Conservation (phyloP, 352 stramenopile species). For the Phytopythium cucurbitacearum region DNA sequence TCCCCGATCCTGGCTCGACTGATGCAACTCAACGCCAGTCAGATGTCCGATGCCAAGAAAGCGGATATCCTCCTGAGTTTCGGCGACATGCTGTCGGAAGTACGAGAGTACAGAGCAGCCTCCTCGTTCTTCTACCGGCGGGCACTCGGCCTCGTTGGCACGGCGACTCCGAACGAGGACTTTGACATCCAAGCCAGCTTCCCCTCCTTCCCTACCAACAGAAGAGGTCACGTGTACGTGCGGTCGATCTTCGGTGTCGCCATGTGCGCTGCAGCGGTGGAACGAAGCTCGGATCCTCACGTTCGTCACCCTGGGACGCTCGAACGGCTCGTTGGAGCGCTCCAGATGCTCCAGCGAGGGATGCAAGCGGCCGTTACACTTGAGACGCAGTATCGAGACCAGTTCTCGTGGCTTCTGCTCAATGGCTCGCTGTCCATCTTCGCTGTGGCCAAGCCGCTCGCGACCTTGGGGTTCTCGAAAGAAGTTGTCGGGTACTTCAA, state of each 20-base stretch:
- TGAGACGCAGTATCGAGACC: constrained; percentile 21
- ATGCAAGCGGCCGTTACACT: constrained; percentile 40
- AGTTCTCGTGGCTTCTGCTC: constrained; percentile 53
- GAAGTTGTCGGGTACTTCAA: constrained; percentile 64
- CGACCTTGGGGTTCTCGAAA: constrained; percentile 36
- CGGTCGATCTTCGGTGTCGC: constrained; percentile 40
- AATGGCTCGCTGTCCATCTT: constrained; percentile 66
- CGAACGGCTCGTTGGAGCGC: constrained; percentile 32
- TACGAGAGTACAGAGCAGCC: constrained; percentile 42
- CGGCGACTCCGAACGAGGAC: neutral
- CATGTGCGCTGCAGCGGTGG: constrained; percentile 32
- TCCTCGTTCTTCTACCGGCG: constrained; percentile 46
- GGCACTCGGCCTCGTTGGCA: constrained; percentile 13
- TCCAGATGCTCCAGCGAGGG: constrained; percentile 31
- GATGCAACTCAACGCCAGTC: constrained; percentile 16
- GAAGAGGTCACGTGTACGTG: constrained; percentile 27
- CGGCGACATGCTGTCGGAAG: constrained; percentile 43
- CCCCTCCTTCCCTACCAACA: neutral
- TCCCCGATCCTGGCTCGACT: constrained; percentile 27
- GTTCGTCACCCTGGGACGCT: constrained; percentile 45
- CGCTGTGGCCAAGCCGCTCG: constrained; percentile 41
- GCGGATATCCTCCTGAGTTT: constrained; percentile 32
- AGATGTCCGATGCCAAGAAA: constrained; percentile 34
- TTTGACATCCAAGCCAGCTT: neutral
- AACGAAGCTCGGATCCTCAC: constrained; percentile 26